These are phyloP conservation scores for Pythium periplocum DNA, from an alignment of 352 stramenopile species.

Conservation along the genomic window DNA sequence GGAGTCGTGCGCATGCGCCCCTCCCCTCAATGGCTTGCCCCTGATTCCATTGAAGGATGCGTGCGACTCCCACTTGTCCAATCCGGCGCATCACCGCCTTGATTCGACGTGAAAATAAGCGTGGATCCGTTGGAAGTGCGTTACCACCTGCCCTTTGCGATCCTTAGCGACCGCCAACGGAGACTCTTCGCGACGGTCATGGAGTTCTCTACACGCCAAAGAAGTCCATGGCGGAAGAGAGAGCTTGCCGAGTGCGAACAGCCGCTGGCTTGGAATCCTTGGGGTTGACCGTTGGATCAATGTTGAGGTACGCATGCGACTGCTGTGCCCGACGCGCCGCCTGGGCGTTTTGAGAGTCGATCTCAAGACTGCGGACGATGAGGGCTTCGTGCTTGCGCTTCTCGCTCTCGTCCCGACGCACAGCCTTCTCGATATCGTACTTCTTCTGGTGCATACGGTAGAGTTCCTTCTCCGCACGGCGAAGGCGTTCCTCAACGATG, in stretches of 20 bases:
- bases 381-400: constrained; percentile 82
- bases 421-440: constrained; percentile 84
- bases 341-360: constrained; percentile 44
- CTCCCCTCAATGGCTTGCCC: no score
- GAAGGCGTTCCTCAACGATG: constrained; percentile 73
- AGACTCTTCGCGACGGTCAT: constrained; percentile 1
- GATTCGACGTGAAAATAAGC: no score
- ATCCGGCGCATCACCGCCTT: no score
- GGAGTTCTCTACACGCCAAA: constrained; percentile 51
- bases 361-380: constrained; percentile 77
- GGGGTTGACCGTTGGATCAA: constrained; percentile 44
- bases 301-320: constrained; percentile 20
- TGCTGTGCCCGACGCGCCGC: constrained; percentile 25
- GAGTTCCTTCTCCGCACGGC: constrained; percentile 79
- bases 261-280: constrained; percentile 73
- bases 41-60: no score
- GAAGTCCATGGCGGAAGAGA: constrained; percentile 85
- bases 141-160: not conserved
- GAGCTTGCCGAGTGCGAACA: constrained; percentile 68
- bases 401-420: constrained; percentile 80
- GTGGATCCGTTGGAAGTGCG: no score
- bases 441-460: constrained; percentile 90
- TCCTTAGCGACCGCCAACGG: constrained; percentile 1
- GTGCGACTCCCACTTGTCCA: no score
- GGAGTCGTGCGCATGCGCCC: no score